Percentiles rank a stretch among this genome's conserved stretches.
Evolutionary conservation across 2,329 filamentous ascomycete species (phyloP).

Genomic region (Tympanopsis confertula): DNA sequence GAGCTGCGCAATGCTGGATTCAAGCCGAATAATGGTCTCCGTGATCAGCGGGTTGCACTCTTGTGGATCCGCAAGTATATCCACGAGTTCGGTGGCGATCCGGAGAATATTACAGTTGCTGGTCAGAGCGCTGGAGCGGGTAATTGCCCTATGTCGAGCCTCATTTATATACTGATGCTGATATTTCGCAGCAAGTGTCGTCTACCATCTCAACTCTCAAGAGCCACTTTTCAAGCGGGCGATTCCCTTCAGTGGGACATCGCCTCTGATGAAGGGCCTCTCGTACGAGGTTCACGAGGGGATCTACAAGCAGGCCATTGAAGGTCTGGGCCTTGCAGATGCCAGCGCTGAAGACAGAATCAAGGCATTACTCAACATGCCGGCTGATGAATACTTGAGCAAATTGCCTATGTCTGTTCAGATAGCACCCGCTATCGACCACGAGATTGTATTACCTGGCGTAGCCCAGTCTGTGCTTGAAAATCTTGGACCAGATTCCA

Average conservation of each 20-base stretch:
- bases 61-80: constrained; percentile 20
- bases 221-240: not conserved
- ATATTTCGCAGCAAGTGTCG: constrained; percentile 12
- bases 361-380: not conserved
- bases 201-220: constrained; percentile 18
- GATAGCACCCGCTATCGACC: not conserved
- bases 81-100: constrained; percentile 20
- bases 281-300: not conserved
- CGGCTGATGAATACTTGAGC: not conserved
- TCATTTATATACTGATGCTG: not conserved
- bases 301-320: not conserved
- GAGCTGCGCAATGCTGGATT: constrained; percentile 31
- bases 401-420: not conserved
- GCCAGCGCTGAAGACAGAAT: not conserved
- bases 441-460: not conserved
- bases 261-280: not conserved
- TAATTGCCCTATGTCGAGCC: constrained; percentile 14
- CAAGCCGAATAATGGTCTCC: constrained; percentile 28
- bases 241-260: not conserved
- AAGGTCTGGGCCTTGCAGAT: not conserved
- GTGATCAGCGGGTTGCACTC: constrained; percentile 21
- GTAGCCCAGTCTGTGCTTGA: not conserved
- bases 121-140: constrained; percentile 36
- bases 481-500: constrained; percentile 5
- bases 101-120: constrained; percentile 17